Evolutionary conservation across 2,329 filamentous ascomycete genomes (phyloP).

Genomic region (Fusarium oxysporum): DNA sequence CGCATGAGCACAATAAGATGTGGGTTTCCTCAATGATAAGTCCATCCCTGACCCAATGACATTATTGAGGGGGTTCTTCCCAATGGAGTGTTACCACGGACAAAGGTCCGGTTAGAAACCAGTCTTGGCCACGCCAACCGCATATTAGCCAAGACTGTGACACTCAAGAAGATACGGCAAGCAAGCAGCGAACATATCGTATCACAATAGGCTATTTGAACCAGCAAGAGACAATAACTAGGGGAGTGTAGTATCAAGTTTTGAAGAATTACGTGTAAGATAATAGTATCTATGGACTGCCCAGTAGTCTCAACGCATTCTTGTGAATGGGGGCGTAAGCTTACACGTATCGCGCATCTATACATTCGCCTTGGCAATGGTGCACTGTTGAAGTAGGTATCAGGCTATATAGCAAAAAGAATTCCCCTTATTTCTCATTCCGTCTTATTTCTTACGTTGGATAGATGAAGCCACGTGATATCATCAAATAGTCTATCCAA

Average conservation of each 20-base stretch:
- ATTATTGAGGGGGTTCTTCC: neutral
- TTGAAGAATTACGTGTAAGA: neutral
- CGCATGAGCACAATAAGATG: neutral
- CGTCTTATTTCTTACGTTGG: slow-evolving; percentile 4
- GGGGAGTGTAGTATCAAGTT: neutral
- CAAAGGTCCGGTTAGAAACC: neutral
- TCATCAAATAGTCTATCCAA: neutral
- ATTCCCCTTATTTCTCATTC: neutral
- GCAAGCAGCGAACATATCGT: neutral
- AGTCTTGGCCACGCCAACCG: neutral
- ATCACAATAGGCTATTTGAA: neutral
- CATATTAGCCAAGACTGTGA: neutral
- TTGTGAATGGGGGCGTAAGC: neutral
- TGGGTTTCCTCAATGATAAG: neutral
- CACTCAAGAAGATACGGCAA: neutral
- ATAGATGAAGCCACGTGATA: slow-evolving; percentile 17
- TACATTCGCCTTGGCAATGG: neutral
- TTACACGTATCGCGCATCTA: neutral
- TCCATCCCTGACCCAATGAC: neutral
- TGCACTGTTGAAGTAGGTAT: neutral
- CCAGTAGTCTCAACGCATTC: neutral
- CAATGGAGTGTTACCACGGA: neutral
- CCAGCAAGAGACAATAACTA: neutral
- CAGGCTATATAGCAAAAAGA: neutral
- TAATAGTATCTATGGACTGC: neutral